Evolutionary conservation across 805 yeast species (phyloP), one percentile per base, ranked within the genome.

Genomic region (Saturnispora hagleri): DNA sequence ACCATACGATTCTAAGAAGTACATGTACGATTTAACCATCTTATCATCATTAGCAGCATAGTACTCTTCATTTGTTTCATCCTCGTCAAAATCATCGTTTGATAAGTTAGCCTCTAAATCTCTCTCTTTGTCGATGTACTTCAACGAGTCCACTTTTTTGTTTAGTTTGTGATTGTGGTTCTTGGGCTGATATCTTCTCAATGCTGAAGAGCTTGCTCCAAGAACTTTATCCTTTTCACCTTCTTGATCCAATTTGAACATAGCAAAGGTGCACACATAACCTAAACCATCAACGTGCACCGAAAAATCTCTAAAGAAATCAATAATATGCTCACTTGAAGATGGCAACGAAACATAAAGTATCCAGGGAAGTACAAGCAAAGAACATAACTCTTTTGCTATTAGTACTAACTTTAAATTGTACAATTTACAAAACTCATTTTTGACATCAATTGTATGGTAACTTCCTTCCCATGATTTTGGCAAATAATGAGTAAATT

Each of bases 261-360:
- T 87, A 2, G 98, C 98, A 73, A 84, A 89, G 31, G 88, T 83
- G 63, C 98, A 91, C 38, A 93, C 96, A 62, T 90, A 85, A 0
- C 99, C 99, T 41, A 93, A 71, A 0, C 97, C 98, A 69, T 90
- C 97, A 46, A 90, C 88, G 64, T 91, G 93, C 12, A 89, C 82
- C 12, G 96, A 82, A 58, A 80, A 84, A 53, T 91, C 97, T 51
- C 98, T 71, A 66, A 91, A 88, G 62, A 93, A 93, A 62, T 93
- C 98, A 33, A 93, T 79, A 44, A 93, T 85, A 27, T 80, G 74
- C 28, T 86, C 90, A 13, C 91, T 73, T 26, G 81, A 75, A 48
- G 76, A 75, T 3, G 97, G 89, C 27, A 93, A 71, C 18, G 88
- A 80, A 62, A 84, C 81, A 86, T 96, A 89, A 18, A 93, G 69